These are phyloP conservation scores for Trypanosomatidae sp. DNA, from an alignment of 208 protist genomes.

Conservation along the genomic window DNA sequence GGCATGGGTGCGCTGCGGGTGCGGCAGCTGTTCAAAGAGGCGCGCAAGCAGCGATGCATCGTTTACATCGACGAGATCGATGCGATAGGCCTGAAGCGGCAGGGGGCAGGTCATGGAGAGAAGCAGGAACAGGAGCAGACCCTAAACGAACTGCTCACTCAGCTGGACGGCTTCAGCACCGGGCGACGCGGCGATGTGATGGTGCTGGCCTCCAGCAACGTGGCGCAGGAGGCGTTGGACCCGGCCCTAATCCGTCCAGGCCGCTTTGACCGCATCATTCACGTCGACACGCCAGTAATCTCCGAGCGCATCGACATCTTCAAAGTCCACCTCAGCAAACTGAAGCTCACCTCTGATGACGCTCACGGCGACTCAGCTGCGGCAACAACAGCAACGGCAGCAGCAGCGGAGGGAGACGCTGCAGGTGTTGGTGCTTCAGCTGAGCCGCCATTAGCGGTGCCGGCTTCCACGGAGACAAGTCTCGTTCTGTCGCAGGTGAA, in stretches of 20 bases:
- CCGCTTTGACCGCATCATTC: constrained; percentile 95
- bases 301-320: constrained; percentile 96
- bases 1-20: constrained; percentile 94
- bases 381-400: constrained; percentile 1
- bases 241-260: constrained; percentile 89
- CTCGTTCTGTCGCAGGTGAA: constrained; percentile 28
- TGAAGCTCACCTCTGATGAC: constrained; percentile 53
- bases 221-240: constrained; percentile 89
- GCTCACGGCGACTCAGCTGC: background rate
- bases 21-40: constrained; percentile 94
- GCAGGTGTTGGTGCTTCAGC: background rate
- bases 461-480: constrained; percentile 8
- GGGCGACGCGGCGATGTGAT: constrained; percentile 81
- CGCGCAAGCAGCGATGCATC: constrained; percentile 94
- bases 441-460: background rate
- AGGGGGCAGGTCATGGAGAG: constrained; percentile 67
- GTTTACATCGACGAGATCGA: constrained; percentile 99
- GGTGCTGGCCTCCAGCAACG: constrained; percentile 97
- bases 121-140: constrained; percentile 97
- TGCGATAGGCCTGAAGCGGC: constrained; percentile 91
- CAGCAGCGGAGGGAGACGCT: background rate
- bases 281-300: constrained; percentile 92
- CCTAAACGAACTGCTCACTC: constrained; percentile 97
- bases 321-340: constrained; percentile 89
- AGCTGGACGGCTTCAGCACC: constrained; percentile 96